These are phyloP conservation scores for Huntiella omanensis DNA, from an alignment of 2,329 filamentous ascomycete genomes.

Conservation along the genomic window DNA sequence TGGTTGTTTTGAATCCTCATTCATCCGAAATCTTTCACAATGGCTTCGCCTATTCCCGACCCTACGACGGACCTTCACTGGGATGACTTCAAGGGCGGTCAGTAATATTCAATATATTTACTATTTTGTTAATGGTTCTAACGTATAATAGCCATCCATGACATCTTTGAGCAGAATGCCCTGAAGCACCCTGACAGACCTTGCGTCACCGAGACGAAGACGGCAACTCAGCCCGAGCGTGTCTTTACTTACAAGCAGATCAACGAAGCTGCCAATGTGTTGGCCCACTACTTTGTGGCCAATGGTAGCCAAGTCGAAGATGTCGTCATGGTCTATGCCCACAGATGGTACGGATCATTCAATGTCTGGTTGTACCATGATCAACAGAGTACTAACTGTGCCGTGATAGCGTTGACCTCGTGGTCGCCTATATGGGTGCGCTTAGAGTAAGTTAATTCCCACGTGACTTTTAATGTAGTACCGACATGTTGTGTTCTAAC, in stretches of 20 bases:
- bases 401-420: constrained; percentile 33
- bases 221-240: constrained; percentile 30
- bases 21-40: constrained; percentile 1
- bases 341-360: constrained; percentile 40
- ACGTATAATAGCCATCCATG: constrained; percentile 37
- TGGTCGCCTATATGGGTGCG: constrained; percentile 59
- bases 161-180: constrained; percentile 50
- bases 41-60: constrained; percentile 29
- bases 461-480: not conserved
- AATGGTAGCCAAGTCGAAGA: constrained; percentile 60
- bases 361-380: too few species aligned
- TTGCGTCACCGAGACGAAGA: constrained; percentile 32
- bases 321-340: constrained; percentile 82
- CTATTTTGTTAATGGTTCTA: not conserved
- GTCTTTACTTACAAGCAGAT: constrained; percentile 74
- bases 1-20: too few species aligned
- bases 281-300: constrained; percentile 62
- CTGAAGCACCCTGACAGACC: constrained; percentile 41
- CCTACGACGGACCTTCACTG: constrained; percentile 50
- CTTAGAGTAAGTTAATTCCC: constrained; percentile 19
- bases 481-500: not conserved
- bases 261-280: constrained; percentile 59
- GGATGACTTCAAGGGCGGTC: constrained; percentile 38
- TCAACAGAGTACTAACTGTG: not conserved
- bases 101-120: constrained; percentile 1